Base-by-base conservation (phyloP, 768 basidiomycete species). In the Russula dissimulans region DNA sequence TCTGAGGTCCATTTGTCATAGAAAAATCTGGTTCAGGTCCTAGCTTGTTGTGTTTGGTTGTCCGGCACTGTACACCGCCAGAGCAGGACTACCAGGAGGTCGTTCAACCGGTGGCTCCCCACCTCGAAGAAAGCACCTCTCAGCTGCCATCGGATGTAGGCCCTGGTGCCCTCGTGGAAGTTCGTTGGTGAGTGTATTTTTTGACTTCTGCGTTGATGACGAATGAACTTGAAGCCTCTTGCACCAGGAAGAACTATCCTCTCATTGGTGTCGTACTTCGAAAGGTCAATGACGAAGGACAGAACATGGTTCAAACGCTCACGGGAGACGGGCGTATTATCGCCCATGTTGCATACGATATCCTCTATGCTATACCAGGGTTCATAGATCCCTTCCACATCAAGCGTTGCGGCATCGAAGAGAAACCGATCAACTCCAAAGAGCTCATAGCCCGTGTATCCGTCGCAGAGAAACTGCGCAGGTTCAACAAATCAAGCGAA, bases 371-470 rank as follows among this genome's bases (percentile, higher is more conserved):
- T 29, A 72, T 88, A n/a, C 86, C 86, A 0, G 70, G 72, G n/a
- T 76, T 86, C 66, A 72, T 82, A 29, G 68, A 79, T 14, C 53
- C 61, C 44, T 75, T 80, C 60, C 73, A 83, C 8, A 73, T 77
- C 0, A 63, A 64, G 39, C 76, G 81, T 36, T 86, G 84, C 66
- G 83, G 85, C 1, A 44, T 45, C 0, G 59, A 66, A 1, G 65
- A 64, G 0, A 56, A 68, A 26, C 69, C 79, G 0, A 45, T 52
- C 9, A 73, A 69, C 32, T 66, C 67, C 15, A 63, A 65, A 5
- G 72, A 86, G 60, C 70, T 79, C 50, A 72, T 74, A 29, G 89
- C 91, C 3, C 79, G 92, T 3, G 77, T 89, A 4, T 77, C 82
- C 55, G 78, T 86, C 18, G 76, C 90, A 29, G 81, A 77, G 66